Base-by-base conservation (phyloP, 176 grass and related monocot genomes). In the Alloteropsis semialata region DNA sequence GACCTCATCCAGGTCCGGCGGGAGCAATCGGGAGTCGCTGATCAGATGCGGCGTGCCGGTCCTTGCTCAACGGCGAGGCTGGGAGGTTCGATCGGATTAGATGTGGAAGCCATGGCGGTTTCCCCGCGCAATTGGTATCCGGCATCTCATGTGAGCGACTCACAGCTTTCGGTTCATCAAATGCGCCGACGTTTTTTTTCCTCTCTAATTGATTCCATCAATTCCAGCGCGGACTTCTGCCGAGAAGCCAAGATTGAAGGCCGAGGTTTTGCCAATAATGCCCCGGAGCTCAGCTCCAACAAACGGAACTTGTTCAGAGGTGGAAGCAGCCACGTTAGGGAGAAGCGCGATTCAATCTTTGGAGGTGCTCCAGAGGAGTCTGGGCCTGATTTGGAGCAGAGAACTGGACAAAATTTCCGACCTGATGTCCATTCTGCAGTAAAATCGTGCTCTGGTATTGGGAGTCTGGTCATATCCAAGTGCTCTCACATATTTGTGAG, bases 401-500 rank as follows among this genome's bases (percentile, higher is more conserved):
- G 39, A 48, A 81, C 2, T 39, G 81, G 41, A 43, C 62, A 8
- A 10, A 53, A 24, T 8, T 28, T 33, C 19, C 2, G 61, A 32
- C 27, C 22, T 3, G 12, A 69, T 78, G 59, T 24, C 25, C 14
- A 53, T 75, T 89, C 27, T 8, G 54, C 16, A 10, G 65, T 42
- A 25, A 89, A 87, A 28, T 15, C 72, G 51, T 81, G 45, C 68
- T 54, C 85, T 67, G 78, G 78, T 60, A 85, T 94, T 38, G 92
- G 89, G 41, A 85, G 81, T 66, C 51, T 84, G 48, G 69, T 94
- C 72, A 44, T 80, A 69, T 60, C 87, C 41, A 91, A 82, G 63
- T 94, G 92, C 42, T 80, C 89, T 60, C 82, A 80, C 57, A 81
- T 94, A 62, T 89, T 83, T 83, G 77, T 61, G 62, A 72, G 15